phyloP scores from a whole-genome alignment of 768 basidiomycete species.

The Termitomyces sp. region DNA sequence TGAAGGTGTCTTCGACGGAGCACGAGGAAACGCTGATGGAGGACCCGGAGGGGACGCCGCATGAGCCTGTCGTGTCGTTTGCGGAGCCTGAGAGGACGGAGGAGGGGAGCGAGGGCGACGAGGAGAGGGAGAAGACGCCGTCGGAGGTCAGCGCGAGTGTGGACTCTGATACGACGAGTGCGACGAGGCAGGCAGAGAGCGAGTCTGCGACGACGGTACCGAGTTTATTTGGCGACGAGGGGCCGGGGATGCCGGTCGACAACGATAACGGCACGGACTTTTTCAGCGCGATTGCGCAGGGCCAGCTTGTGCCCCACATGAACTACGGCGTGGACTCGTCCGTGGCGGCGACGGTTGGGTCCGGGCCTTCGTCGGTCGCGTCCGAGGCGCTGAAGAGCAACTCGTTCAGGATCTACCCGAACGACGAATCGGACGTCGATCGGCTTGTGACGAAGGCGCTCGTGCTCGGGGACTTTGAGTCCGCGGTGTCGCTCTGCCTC shows the following conservation, averaged over 20 bases:
- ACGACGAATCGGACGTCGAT: conserved; percentile 83
- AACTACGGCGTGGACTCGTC: conserved; percentile 82
- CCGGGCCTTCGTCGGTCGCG: conserved; percentile 76
- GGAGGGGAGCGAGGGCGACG: conserved; percentile 24
- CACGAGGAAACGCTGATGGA: conserved; percentile 26
- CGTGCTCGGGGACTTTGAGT: conserved; percentile 92
- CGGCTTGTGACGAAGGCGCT: conserved; percentile 87
- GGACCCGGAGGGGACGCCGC: conserved; percentile 41
- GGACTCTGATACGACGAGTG: conserved; percentile 56
- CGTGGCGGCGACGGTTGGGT: conserved; percentile 94
- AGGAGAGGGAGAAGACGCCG: conserved; percentile 48
- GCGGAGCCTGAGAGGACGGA: conserved; percentile 64
- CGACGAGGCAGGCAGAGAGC: conserved; percentile 52
- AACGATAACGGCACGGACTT: conserved; percentile 76
- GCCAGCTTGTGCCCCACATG: conserved; percentile 64
- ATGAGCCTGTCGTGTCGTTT: conserved; percentile 81
- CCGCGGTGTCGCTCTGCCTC: conserved; percentile 87
- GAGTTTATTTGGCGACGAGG: conserved; percentile 83
- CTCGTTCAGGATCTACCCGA: conserved; percentile 87
- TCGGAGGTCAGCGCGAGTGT: conserved; percentile 69
- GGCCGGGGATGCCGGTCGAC: conserved; percentile 56
- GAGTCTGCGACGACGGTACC: conserved; percentile 85
- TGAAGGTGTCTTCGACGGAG: conserved; percentile 44
- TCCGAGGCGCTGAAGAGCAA: conserved; percentile 71
- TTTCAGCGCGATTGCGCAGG: conserved; percentile 65